phyloP scores from a whole-genome alignment of 1,139 yeast species.

The Kluyveromyces marxianus region DNA sequence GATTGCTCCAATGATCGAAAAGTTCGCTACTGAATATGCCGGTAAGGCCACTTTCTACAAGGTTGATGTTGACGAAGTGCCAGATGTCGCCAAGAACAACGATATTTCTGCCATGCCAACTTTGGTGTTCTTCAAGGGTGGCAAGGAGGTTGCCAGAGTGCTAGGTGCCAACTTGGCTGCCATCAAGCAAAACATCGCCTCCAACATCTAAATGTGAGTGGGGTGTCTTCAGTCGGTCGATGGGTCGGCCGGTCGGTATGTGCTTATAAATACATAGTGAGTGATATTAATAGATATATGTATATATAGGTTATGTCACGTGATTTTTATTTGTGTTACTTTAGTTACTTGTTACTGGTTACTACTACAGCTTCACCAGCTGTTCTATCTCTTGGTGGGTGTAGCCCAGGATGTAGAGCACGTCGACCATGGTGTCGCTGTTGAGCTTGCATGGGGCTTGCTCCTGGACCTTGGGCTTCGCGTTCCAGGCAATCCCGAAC shows the following conservation, averaged over 20 bases:
- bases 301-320: neutral
- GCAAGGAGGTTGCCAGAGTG: constrained; percentile 62
- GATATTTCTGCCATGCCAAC: constrained; percentile 89
- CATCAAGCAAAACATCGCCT: constrained; percentile 60
- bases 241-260: too few species aligned
- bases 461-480: constrained; percentile 83
- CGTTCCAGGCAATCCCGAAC: constrained; percentile 94
- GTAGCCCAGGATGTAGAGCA: constrained; percentile 76
- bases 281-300: neutral
- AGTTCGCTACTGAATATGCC: constrained; percentile 51
- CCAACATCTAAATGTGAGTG: constrained; percentile 38
- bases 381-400: constrained; percentile 46
- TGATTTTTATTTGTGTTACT: too few species aligned
- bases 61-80: constrained; percentile 75
- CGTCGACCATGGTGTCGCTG: constrained; percentile 58
- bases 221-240: neutral
- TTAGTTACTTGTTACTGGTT: too few species aligned
- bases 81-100: constrained; percentile 65
- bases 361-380: neutral
- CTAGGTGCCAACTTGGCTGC: constrained; percentile 86
- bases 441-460: constrained; percentile 80
- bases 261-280: too few species aligned
- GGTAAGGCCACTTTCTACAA: constrained; percentile 61
- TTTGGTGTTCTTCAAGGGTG: constrained; percentile 67
- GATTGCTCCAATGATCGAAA: constrained; percentile 85